Evolutionary conservation across 805 yeast genomes (phyloP).

Genomic region (Zygoascus tannicola): DNA sequence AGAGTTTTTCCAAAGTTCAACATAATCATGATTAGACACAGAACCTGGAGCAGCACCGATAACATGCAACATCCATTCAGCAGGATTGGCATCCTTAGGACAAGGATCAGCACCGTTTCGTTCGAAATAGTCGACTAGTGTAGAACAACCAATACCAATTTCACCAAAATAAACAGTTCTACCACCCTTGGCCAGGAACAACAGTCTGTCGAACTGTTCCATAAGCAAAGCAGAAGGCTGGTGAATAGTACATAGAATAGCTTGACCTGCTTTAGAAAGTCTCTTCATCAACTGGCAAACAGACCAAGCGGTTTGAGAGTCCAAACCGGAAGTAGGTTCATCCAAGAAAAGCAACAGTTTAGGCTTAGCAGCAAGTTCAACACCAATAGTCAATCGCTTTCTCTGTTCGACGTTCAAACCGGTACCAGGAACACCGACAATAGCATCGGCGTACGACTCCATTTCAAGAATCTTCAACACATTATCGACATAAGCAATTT

Average conservation of each 20-base stretch:
- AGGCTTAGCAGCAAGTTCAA: conserved; percentile 59
- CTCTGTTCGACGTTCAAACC: conserved; percentile 58
- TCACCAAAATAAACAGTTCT: conserved; percentile 69
- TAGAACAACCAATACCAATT: conserved; percentile 48
- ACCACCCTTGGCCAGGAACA: conserved; percentile 64
- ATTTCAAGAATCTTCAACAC: conserved; percentile 55
- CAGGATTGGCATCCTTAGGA: conserved; percentile 67
- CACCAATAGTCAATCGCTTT: conserved; percentile 56
- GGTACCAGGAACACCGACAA: conserved; percentile 67
- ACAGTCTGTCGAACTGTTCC: conserved; percentile 67
- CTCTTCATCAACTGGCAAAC: conserved; percentile 52
- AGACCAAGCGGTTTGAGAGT: conserved; percentile 62
- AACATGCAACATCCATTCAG: conserved; percentile 84
- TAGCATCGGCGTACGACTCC: conserved; percentile 57
- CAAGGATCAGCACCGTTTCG: conserved; percentile 54
- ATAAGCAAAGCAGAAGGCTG: conserved; percentile 77
- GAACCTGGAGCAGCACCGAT: conserved; percentile 34
- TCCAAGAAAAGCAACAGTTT: conserved; percentile 50
- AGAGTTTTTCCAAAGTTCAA: conserved; percentile 72
- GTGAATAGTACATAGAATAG: conserved; percentile 67
- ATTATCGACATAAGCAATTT: conserved; percentile 56
- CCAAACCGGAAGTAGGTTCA: conserved; percentile 63
- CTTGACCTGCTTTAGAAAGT: conserved; percentile 52
- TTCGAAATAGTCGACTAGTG: conserved; percentile 59
- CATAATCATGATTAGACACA: conserved; percentile 24